A percentile compares a stretch with the other conserved stretches of the same genome.
phyloP scores from a whole-genome alignment of 129 eudicot genomes.

The Kitagawia praeruptora region DNA sequence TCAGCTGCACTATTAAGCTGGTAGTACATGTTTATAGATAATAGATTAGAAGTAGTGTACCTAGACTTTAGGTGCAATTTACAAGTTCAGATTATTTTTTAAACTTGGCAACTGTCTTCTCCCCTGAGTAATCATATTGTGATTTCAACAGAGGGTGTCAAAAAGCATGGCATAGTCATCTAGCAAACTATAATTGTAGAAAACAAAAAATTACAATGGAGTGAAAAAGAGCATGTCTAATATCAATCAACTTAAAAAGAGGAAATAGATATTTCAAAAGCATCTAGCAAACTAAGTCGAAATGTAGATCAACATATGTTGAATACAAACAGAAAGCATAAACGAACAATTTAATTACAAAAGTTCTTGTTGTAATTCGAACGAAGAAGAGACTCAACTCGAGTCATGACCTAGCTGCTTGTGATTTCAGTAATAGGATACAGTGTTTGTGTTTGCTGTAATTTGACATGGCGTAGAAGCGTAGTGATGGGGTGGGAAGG shows the following conservation, averaged over 20 bases:
- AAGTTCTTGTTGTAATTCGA: no score
- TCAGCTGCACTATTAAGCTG: neutral
- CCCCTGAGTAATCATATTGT: no score
- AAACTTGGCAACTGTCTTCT: no score
- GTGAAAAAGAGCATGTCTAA: neutral
- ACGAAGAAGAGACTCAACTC: neutral
- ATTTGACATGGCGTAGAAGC: conserved; percentile 8
- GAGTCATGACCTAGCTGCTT: neutral
- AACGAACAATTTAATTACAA: neutral
- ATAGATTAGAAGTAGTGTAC: neutral
- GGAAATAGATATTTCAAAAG: neutral
- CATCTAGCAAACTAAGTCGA: neutral
- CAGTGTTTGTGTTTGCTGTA: conserved; percentile 2
- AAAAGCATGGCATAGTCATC: no score
- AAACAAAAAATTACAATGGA: no score
- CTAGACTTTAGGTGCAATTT: neutral
- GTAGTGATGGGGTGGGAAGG: conserved; percentile 21
- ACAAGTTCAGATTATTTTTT: neutral
- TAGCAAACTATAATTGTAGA: no score
- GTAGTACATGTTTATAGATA: neutral
- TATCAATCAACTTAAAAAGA: neutral
- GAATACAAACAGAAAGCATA: neutral
- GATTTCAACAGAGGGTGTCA: no score
- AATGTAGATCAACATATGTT: neutral
- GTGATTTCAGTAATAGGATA: conserved; percentile 22